Percentiles rank a stretch among this genome's conserved stretches.
Conservation (phyloP, 176 grass and related monocot species). For the Alopecurus myosuroides region DNA sequence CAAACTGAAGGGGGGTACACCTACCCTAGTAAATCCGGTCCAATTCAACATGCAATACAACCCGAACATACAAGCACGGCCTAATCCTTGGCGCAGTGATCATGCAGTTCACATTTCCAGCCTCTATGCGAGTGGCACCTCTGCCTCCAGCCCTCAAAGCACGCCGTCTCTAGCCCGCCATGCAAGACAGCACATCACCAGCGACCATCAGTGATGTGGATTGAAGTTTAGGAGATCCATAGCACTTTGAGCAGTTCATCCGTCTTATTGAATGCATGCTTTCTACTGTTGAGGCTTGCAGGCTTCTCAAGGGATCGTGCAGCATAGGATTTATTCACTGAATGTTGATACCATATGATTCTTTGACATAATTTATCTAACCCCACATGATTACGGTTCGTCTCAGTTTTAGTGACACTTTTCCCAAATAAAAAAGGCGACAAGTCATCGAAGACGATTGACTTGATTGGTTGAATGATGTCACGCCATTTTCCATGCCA, state of each 20-base stretch:
- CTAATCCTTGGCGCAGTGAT: background rate
- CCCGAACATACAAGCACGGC: background rate
- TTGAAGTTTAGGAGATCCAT: background rate
- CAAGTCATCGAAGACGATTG: background rate
- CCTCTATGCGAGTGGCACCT: background rate
- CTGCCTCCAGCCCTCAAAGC: background rate
- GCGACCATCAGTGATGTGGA: background rate
- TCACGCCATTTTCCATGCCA: background rate
- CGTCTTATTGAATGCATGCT: background rate
- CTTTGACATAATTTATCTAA: background rate
- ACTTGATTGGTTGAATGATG: background rate
- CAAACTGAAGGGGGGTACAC: background rate
- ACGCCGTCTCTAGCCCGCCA: background rate
- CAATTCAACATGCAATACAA: background rate
- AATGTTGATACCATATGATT: background rate
- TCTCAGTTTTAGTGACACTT: background rate
- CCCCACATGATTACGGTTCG: background rate
- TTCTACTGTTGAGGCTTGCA: background rate
- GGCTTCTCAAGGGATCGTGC: background rate
- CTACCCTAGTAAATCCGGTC: background rate
- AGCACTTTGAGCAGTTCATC: background rate
- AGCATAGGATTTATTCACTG: background rate
- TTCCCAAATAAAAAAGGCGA: background rate
- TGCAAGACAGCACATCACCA: background rate
- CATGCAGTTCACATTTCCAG: background rate